Conservation (phyloP, 495 filamentous ascomycete species). For the Talaromyces proteolyticus region DNA sequence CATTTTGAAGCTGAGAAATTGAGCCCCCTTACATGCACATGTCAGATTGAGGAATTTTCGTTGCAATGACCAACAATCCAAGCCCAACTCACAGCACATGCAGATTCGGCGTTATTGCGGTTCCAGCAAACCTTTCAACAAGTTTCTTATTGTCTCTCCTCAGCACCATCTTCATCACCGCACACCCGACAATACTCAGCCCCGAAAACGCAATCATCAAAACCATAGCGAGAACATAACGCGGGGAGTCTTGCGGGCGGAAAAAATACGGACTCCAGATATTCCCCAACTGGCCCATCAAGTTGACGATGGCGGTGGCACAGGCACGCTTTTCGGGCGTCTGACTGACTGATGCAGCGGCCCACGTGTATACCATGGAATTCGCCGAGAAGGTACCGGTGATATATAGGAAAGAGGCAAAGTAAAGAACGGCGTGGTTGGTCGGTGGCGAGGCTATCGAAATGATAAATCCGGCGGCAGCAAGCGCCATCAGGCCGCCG, state of each 20-base stretch:
- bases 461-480: constrained; percentile 45
- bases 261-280: constrained; percentile 6
- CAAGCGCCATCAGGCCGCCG: constrained; percentile 19
- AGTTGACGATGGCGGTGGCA: neutral
- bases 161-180: neutral
- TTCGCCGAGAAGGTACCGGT: constrained; percentile 42
- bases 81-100: neutral
- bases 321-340: constrained; percentile 37
- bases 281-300: constrained; percentile 1
- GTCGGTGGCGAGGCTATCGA: constrained; percentile 22
- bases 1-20: too few relatives aligned
- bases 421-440: constrained; percentile 40
- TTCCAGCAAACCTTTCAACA: neutral
- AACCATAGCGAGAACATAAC: neutral
- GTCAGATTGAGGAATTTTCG: too few relatives aligned
- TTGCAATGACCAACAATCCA: too few relatives aligned
- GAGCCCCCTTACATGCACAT: too few relatives aligned
- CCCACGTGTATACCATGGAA: constrained; percentile 48
- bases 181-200: neutral
- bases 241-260: neutral
- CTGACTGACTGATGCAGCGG: constrained; percentile 45
- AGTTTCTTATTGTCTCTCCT: constrained; percentile 1
- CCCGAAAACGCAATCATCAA: constrained; percentile 1
- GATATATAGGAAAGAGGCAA: constrained; percentile 41
- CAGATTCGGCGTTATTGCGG: neutral